A percentile compares a stretch with the other conserved stretches of the same genome.
Conservation (phyloP, 108 stramenopile genomes). For the Pinguiococcus pyrenoidosus region DNA sequence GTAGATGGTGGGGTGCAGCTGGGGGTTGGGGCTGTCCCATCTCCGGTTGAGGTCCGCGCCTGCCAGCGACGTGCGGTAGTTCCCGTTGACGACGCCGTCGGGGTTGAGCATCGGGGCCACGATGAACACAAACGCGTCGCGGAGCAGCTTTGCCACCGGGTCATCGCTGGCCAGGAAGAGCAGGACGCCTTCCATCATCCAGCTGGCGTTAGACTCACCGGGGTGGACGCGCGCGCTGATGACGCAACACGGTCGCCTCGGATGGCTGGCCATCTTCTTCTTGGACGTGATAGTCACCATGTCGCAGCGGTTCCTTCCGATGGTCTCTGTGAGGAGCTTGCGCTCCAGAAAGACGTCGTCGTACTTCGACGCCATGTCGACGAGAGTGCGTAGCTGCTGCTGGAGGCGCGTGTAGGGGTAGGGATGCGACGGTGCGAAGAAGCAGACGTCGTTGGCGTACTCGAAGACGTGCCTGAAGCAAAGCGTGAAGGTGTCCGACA, state of each 20-base stretch:
- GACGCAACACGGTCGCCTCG: not conserved
- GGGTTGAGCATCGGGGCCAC: conserved; percentile 51
- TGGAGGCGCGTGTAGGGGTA: too few relatives aligned
- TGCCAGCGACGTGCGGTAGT: conserved; percentile 39
- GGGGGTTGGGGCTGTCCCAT: not conserved
- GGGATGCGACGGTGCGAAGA: too few relatives aligned
- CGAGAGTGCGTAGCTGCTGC: too few relatives aligned
- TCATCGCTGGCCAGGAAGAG: conserved; percentile 28
- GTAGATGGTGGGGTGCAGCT: conserved; percentile 4
- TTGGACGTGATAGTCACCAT: too few relatives aligned
- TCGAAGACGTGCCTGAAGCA: too few relatives aligned
- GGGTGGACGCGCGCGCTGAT: conserved; percentile 41
- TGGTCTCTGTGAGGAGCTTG: conserved; percentile 1
- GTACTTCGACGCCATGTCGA: not conserved
- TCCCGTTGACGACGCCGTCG: conserved; percentile 47
- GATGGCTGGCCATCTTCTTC: too few relatives aligned
- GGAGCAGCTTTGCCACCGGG: conserved; percentile 20
- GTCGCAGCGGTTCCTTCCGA: not conserved
- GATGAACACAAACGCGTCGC: conserved; percentile 35
- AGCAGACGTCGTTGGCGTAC: too few relatives aligned
- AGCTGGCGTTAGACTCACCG: conserved; percentile 39
- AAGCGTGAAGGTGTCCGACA: too few relatives aligned
- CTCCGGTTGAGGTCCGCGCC: conserved; percentile 42
- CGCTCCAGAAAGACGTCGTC: conserved; percentile 1
- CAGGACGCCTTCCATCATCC: conserved; percentile 46